Evolutionary conservation across 345 rosid species (phyloP).

Genomic region (Aquilaria sinensis): DNA sequence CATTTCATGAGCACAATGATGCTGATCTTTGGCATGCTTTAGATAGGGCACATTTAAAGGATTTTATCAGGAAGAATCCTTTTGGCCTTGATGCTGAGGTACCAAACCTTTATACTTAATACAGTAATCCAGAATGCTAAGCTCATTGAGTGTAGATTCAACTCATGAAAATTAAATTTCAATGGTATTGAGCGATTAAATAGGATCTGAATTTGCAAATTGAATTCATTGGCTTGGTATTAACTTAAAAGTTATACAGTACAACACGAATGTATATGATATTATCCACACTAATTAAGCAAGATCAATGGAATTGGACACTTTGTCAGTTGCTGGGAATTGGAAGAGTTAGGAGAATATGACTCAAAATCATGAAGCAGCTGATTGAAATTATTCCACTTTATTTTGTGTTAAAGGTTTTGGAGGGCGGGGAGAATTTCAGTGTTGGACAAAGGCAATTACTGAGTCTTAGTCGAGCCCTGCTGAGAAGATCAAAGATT

Average conservation of each 20-base stretch:
- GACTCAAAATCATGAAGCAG: too few species aligned
- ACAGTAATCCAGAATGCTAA: too few species aligned
- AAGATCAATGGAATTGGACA: too few species aligned
- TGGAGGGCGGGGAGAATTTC: slow-evolving; percentile 88
- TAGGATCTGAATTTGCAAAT: not conserved
- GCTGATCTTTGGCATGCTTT: slow-evolving; percentile 92
- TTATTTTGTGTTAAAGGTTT: slow-evolving; percentile 37
- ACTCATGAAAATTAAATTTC: not conserved
- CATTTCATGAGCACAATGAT: slow-evolving; percentile 80
- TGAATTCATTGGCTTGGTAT: not conserved
- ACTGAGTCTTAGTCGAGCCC: slow-evolving; percentile 88
- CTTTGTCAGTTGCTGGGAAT: too few species aligned
- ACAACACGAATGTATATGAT: too few species aligned
- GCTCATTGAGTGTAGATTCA: too few species aligned
- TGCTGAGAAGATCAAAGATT: slow-evolving; percentile 79
- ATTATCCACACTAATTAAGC: too few species aligned
- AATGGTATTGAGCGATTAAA: not conserved
- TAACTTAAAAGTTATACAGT: too few species aligned
- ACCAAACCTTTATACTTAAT: not conserved
- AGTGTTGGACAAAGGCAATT: slow-evolving; percentile 94
- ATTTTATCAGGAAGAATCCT: slow-evolving; percentile 61
- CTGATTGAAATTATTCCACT: not conserved
- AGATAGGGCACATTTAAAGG: slow-evolving; percentile 82
- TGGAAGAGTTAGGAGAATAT: too few species aligned
- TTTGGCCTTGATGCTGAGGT: slow-evolving; percentile 80